Evolutionary conservation across 2,329 filamentous ascomycete genomes (phyloP), one percentile per base, ranked within the genome.

Genomic region (Amphichorda felina): DNA sequence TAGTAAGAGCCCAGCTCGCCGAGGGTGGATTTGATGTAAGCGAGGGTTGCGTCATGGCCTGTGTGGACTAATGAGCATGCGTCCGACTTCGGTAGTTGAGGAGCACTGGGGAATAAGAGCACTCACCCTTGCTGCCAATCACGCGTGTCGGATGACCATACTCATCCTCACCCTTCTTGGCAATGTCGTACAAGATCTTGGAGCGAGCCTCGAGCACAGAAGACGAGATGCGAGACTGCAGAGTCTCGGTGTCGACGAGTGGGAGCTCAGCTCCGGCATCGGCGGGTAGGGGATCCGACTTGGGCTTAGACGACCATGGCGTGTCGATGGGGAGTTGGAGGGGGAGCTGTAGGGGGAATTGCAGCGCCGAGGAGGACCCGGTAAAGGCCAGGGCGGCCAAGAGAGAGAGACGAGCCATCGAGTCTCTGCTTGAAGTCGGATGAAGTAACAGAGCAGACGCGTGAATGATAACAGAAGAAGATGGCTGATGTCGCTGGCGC

Each of bases 71-170:
- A 8, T 15, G 9, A 29, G 3, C 16, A 10, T 13, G 26, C 30
- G 5, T 35, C 6, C 21, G 21, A 6, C 21, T 24, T 6, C 21
- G 10, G 21, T 24, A 24, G 6, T 10, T 24, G 30, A 15, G 15
- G 25, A 24, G 21, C 21, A 6, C 10, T 24, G 21, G 10, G 6
- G 21, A 24, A 6, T 24, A 4, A 5, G 13, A 17, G 44, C 38
- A 45, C 53, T 35, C 55, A 76, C 75, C 75, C 50, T 68, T 49
- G 42, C 75, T 80, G 21, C 79, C 79, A 43, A 84, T 82, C 16
- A 83, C 79, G 36, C 79, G 68, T 2, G 79, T 84, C 2, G 79
- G 79, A 45, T 79, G 79, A 41, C 71, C 70, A 48, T 75, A 81
- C 42, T 82, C 74, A 2, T 66, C 60, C 40, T 70, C 58, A 9